Evolutionary conservation across 2,329 filamentous ascomycete genomes (phyloP).

Genomic region (Cercospora zeae-maydis): DNA sequence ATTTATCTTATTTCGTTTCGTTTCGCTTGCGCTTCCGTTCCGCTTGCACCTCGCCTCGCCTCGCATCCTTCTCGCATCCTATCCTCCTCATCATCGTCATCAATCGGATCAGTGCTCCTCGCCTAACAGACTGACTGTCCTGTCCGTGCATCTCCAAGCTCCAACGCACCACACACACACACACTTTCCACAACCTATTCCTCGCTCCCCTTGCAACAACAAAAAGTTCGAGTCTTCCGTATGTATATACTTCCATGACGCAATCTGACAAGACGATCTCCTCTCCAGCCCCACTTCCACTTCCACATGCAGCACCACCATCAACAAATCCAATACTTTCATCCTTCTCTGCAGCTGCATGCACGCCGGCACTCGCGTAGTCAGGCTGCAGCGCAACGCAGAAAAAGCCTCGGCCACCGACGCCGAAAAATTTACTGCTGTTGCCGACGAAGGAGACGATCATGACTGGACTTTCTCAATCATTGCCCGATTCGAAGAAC

Average conservation of each 20-base stretch:
- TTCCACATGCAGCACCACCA: too few species aligned
- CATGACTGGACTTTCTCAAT: slow-evolving; percentile 61
- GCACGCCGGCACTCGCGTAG: slow-evolving; percentile 77
- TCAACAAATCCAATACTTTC: slow-evolving; percentile 25
- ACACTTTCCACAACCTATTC: background rate
- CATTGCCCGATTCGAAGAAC: slow-evolving; percentile 72
- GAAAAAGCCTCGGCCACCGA: too few species aligned
- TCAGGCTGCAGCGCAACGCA: slow-evolving; percentile 42
- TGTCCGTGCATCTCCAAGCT: background rate
- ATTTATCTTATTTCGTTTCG: background rate
- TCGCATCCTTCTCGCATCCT: background rate
- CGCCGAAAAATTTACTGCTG: too few species aligned
- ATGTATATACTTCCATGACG: slow-evolving; percentile 8
- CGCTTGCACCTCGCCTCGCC: background rate
- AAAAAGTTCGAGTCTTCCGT: too few species aligned
- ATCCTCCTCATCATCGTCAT: background rate
- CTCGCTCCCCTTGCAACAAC: background rate
- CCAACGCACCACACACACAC: too few species aligned
- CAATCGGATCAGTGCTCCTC: background rate
- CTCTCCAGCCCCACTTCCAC: too few species aligned
- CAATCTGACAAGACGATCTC: slow-evolving; percentile 15
- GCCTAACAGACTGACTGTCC: background rate
- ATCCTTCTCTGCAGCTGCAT: slow-evolving; percentile 84
- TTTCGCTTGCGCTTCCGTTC: background rate
- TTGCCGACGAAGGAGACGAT: too few species aligned